Evolutionary conservation across 768 basidiomycete species (phyloP).

Genomic region (Stropharia rugosoannulata): DNA sequence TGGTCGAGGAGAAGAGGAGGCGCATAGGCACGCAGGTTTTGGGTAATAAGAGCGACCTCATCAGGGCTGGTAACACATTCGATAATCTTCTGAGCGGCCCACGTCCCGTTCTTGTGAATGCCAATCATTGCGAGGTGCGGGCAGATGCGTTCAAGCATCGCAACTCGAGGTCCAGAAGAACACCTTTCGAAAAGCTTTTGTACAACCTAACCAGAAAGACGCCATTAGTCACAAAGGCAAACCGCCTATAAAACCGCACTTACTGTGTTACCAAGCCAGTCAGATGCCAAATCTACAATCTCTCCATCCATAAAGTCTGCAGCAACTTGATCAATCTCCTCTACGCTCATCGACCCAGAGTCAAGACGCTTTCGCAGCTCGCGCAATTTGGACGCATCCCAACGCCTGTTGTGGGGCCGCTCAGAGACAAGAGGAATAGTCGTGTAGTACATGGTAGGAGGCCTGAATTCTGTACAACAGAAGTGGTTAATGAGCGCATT

Average conservation of each 20-base stretch:
- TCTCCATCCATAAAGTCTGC: constrained; percentile 92
- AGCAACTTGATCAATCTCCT: constrained; percentile 90
- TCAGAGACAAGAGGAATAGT: constrained; percentile 91
- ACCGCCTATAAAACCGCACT: constrained; percentile 18
- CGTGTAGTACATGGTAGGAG: constrained; percentile 95
- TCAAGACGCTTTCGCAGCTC: constrained; percentile 95
- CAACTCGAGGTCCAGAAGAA: constrained; percentile 71
- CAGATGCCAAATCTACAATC: constrained; percentile 91
- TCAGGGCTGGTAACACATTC: constrained; percentile 89
- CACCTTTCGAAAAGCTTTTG: constrained; percentile 96
- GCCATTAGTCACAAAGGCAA: constrained; percentile 4
- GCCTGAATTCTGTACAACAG: constrained; percentile 72
- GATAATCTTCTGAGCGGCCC: constrained; percentile 99
- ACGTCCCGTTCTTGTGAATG: constrained; percentile 99
- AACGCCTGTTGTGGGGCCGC: constrained; percentile 79
- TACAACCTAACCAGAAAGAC: constrained; percentile 59
- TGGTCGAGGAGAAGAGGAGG: constrained; percentile 94
- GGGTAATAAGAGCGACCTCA: constrained; percentile 81
- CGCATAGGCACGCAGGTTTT: constrained; percentile 86
- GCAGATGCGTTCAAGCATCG: constrained; percentile 91
- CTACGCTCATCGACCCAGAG: constrained; percentile 77
- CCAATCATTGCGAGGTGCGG: constrained; percentile 97
- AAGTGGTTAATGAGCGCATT: background rate
- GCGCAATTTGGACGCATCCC: constrained; percentile 92
- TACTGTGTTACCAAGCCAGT: constrained; percentile 98